Evolutionary conservation across 768 basidiomycete genomes (phyloP).

Genomic region (Arthromyces matolae): DNA sequence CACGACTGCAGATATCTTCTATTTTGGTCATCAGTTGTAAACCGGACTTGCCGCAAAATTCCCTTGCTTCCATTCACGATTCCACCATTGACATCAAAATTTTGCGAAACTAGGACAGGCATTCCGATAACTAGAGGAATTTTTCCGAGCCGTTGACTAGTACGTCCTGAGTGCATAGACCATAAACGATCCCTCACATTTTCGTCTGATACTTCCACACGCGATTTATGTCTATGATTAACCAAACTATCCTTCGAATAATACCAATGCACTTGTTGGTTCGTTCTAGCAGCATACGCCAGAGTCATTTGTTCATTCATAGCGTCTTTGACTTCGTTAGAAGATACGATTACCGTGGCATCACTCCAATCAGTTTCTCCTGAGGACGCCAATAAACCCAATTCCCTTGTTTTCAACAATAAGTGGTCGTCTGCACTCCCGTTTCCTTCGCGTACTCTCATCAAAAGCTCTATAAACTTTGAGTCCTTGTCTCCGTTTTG

Average conservation of each 20-base stretch:
- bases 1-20: not conserved
- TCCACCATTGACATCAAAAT: constrained; percentile 28
- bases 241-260: not conserved
- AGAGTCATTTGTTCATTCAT: no score
- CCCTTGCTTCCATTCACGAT: constrained; percentile 29
- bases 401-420: not conserved
- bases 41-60: constrained; percentile 15
- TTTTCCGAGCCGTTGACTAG: not conserved
- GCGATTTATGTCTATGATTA: not conserved
- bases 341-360: no score
- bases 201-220: not conserved
- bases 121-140: constrained; percentile 26
- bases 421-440: not conserved
- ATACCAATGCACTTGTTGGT: not conserved
- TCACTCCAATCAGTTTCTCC: no score
- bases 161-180: constrained; percentile 1
- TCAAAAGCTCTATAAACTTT: not conserved
- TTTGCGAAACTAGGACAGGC: constrained; percentile 29
- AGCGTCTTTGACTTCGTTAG: no score
- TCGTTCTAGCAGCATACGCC: not conserved
- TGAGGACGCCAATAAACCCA: no score
- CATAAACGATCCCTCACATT: not conserved
- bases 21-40: constrained; percentile 1
- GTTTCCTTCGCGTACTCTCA: not conserved
- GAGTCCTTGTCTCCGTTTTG: not conserved